Base-by-base conservation (phyloP, 768 basidiomycete genomes). In the Xerocomellus chrysenteron region DNA sequence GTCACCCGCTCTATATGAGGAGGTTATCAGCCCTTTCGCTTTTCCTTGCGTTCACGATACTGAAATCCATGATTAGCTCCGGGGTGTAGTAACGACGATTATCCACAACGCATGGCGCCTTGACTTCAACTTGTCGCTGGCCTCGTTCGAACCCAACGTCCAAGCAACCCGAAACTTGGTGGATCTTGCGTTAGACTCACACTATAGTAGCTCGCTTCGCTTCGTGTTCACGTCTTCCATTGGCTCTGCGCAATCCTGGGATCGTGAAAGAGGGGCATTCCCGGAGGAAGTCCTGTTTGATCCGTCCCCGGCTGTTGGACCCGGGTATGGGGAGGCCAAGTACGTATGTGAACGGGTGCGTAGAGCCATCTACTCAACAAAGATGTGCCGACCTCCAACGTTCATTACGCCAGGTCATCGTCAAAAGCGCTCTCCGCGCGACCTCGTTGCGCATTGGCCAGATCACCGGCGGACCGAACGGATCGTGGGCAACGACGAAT, bases 251-350 rank as follows among this genome's bases (percentile, higher is more conserved):
- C 59, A 57, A 5, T 57, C 56, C 10, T 68, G 65, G 74, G 68
- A 69, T 28, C 50, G 43, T 70, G 30, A 33, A 17, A 41, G 11
- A 42, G 58, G 58, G 0, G 30, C 50, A 17, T 47, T 26, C n/a
- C 58, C 75, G 0, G 77, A 79, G 47, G 72, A 73, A 36, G 48
- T 73, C 9, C 58, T 75, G 40, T 45, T 57, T 1, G 71, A 70
- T 50, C 60, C 67, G 0, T 65, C 54, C 10, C 50, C 53, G 49
- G 65, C 67, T n/a, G 65, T 72, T 28, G 75, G 73, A n/a, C 32
- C 57, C 16, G 76, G 76, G 2, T 76, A 76, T 44, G 73, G 73
- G 1, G 74, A 74, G 26, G 54, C 63, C 17, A 77, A 77, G 63
- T 77, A 75, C 52, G 68, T 77, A 1, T 50, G 70, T 5, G 75